phyloP scores from a whole-genome alignment of 345 rosid species.

The Camelina neglecta region DNA sequence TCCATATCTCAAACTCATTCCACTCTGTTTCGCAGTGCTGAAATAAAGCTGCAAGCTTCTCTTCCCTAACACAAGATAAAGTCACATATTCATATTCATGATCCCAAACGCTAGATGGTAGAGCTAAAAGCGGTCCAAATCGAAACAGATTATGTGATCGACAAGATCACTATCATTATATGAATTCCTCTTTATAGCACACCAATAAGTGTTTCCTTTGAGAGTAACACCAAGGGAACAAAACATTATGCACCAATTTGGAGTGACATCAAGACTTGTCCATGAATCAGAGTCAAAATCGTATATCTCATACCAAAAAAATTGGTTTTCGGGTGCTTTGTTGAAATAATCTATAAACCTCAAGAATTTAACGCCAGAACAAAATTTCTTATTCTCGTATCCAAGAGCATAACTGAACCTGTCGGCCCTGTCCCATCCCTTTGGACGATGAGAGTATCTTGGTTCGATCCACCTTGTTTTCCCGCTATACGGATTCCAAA shows the following conservation, averaged over 20 bases:
- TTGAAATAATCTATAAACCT: not conserved
- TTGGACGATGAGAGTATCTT: too few relatives aligned
- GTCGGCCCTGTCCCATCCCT: too few relatives aligned
- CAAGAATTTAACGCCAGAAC: not conserved
- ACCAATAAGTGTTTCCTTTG: not conserved
- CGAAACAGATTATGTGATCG: not conserved
- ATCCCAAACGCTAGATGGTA: too few relatives aligned
- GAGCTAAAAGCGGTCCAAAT: not conserved
- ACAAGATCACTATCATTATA: too few relatives aligned
- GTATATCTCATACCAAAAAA: not conserved
- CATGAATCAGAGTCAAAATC: not conserved
- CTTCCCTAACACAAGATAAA: not conserved
- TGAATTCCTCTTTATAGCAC: fast-evolving
- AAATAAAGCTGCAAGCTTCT: not conserved
- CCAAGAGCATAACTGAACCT: too few relatives aligned
- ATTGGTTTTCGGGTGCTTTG: not conserved
- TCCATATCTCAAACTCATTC: not conserved
- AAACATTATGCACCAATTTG: not conserved
- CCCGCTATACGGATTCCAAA: too few relatives aligned
- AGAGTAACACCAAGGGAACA: fast-evolving
- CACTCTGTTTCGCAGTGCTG: not conserved
- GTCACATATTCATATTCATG: not conserved
- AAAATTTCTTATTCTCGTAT: too few relatives aligned
- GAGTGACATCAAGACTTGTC: conserved; percentile 6
- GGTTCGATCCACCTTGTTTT: too few relatives aligned